A percentile compares a stretch with the other conserved stretches of the same genome.
These are phyloP conservation scores for Blepharisma japonicum DNA, from an alignment of 73 alveolate species.

Conservation along the genomic window DNA sequence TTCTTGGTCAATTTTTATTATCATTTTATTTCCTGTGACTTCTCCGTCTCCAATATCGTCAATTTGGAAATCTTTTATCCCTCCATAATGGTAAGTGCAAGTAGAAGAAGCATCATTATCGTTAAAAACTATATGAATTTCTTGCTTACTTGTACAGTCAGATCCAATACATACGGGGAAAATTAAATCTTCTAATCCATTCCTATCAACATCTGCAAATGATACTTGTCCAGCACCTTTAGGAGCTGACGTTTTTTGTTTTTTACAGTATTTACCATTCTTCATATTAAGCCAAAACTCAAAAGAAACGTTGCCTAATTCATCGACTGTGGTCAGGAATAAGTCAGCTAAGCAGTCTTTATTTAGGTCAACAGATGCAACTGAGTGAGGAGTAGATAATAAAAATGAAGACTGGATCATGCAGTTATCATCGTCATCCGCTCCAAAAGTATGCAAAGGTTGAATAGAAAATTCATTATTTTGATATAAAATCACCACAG, in stretches of 20 bases:
- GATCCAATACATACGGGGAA: conserved; percentile 36
- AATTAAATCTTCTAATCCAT: conserved; percentile 56
- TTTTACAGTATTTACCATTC: conserved; percentile 38
- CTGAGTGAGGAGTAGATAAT: conserved; percentile 54
- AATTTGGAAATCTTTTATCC: conserved; percentile 17
- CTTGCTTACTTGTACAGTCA: conserved; percentile 33
- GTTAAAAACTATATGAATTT: conserved; percentile 32
- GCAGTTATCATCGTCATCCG: neutral
- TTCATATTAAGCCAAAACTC: conserved; percentile 10
- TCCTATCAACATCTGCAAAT: conserved; percentile 62
- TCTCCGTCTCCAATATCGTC: neutral
- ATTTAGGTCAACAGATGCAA: conserved; percentile 56
- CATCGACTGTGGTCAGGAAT: conserved; percentile 44
- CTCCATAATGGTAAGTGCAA: neutral
- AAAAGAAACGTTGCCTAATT: neutral
- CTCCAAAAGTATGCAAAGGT: no score
- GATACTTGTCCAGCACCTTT: conserved; percentile 35
- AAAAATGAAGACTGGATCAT: neutral
- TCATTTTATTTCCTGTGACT: neutral
- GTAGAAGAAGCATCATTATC: conserved; percentile 34
- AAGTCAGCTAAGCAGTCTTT: conserved; percentile 73
- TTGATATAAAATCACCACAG: no score
- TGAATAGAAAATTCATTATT: no score
- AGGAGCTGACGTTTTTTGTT: conserved; percentile 31
- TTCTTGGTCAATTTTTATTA: neutral